Evolutionary conservation across 1,284 basidiomycete species (phyloP).

Genomic region (Microbotryum saponariae): DNA sequence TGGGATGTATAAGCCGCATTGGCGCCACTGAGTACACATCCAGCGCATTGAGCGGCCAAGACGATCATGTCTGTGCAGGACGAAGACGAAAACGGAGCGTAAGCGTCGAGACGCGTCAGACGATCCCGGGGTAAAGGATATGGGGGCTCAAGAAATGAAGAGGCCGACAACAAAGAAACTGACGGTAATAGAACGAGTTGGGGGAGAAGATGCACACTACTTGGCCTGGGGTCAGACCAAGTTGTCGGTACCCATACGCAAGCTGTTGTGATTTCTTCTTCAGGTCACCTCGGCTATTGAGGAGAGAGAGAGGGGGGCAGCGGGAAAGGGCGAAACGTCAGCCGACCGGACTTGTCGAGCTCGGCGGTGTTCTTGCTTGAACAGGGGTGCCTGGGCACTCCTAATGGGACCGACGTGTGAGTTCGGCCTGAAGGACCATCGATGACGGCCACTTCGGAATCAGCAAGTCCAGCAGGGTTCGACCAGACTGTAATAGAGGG

Average conservation of each 20-base stretch:
- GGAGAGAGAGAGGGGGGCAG: background rate
- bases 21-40: constrained; percentile 33
- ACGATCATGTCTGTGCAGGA: constrained; percentile 4
- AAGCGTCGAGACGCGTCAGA: background rate
- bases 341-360: background rate
- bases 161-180: background rate
- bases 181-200: constrained; percentile 23
- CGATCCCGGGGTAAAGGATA: constrained; percentile 11
- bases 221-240: constrained; percentile 10
- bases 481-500: constrained; percentile 16
- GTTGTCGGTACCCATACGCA: constrained; percentile 28
- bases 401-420: constrained; percentile 20
- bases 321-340: background rate
- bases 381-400: background rate
- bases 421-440: constrained; percentile 30
- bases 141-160: constrained; percentile 13
- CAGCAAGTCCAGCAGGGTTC: constrained; percentile 23
- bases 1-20: constrained; percentile 32
- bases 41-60: constrained; percentile 30
- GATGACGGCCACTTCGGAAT: constrained; percentile 25
- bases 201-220: constrained; percentile 34
- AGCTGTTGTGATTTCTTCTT: constrained; percentile 20
- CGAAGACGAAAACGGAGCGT: background rate
- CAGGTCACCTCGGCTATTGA: constrained; percentile 16
- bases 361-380: background rate